Evolutionary conservation across 768 basidiomycete species (phyloP), one percentile per base, ranked within the genome.

Genomic region (Rossbeevera mucosa): DNA sequence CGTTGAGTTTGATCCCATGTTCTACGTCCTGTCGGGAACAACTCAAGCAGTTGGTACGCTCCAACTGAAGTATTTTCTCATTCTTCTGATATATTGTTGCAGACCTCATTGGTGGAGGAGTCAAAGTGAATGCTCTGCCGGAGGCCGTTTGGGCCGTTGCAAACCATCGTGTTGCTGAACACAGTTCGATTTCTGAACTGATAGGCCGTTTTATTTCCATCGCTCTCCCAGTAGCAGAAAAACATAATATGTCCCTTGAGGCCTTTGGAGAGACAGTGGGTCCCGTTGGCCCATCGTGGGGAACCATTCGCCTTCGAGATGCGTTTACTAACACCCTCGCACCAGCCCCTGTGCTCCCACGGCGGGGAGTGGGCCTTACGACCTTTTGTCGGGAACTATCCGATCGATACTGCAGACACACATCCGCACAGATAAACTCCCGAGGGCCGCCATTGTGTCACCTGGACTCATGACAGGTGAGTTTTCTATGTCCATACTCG

Each of bases 111-210:
- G 56, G 64, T 20, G 74, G 74, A 13, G 73, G 69, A 12, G 68
- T 70, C 1, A 80, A 80, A 66, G 64, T 71, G 40, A 78, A 80
- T 52, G 75, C 76, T 1, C 65, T 80, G 11, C 76, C 77, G 0
- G 78, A 80, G 54, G 64, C 62, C 28, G 71, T 61, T 14, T 71
- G 61, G 52, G 72, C 71, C 6, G 50, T 75, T 20, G 61, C 62
- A 33, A 71, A 74, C 47, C 59, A 72, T 46, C 64, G 69, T 8
- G 59, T 75, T 49, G 69, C 63, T 30, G 67, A 67, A 9, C 64
- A 72, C 50, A 72, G 55, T 38, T 68, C 64, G 0, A 47, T 29
- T 12, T 33, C 47, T 41, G 54, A 53, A 20, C 33, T 66, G 26
- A 49, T 47, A 36, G 16, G 24, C 30, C 58, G 51, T 25, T 65